Evolutionary conservation across 2,329 filamentous ascomycete genomes (phyloP), one percentile per base, ranked within the genome.

Genomic region (Orbilia javanica): DNA sequence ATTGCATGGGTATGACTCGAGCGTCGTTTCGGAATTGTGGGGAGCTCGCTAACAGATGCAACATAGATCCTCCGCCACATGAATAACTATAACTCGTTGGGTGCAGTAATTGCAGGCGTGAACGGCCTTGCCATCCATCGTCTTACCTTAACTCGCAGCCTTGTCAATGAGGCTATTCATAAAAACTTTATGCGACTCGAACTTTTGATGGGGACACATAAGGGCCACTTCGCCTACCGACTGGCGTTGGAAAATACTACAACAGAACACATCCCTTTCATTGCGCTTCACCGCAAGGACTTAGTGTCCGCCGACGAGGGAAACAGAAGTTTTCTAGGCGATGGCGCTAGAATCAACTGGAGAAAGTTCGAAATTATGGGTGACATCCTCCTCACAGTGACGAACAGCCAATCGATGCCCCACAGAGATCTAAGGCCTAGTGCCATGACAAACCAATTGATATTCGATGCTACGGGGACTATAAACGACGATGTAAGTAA

Each of bases 361-460:
- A 94, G 92, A 84, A 99, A 99, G 83, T 99, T 98, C 82, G 95
- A 98, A 84, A 91, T 99, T 34, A 90, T 98, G 84, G 94, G 94
- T 5, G 95, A 98, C 81, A 92, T 97, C 4, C 88, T 98, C 66
- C 87, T 97, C 76, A 92, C 93, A 1, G 90, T 99, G 68, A 96
- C 97, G 88, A 92, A 91, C 84, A 97, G 95, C 82, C 94, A 98
- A 84, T 92, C 92, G 67, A 90, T 90, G 60, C 90, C 93, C 4
- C 97, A 97, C 81, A 67, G 70, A 60, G 79, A 81, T 80, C 55
- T 82, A n/a, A 57, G 31, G 44, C 64, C 72, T 20, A 82, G 79
- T 71, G 27, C 22, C n/a, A 73, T 79, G 69, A 80, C 81, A 6
- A 79, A 81, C 39, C 81, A 74, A 39, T 71, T 82, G 53, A 81